Conservation (phyloP, 208 protist species). For the Crithidia sp. region DNA sequence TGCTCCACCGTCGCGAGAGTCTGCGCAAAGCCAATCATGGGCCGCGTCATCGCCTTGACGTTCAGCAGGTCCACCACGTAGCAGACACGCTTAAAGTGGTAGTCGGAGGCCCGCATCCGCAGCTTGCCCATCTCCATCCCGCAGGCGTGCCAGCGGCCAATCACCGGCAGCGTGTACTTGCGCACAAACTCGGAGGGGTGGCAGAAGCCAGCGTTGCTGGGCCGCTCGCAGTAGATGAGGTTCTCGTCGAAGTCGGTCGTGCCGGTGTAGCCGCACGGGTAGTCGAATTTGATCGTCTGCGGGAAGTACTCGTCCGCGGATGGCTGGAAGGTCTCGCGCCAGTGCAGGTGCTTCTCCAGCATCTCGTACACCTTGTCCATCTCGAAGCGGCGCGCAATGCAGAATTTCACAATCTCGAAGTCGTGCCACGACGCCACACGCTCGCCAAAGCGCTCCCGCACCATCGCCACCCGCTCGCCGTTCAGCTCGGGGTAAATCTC, state of each 20-base stretch:
- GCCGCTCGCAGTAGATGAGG: constrained; percentile 85
- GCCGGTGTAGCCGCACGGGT: constrained; percentile 74
- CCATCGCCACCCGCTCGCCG: constrained; percentile 31
- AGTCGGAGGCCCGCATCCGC: constrained; percentile 55
- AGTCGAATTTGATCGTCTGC: constrained; percentile 64
- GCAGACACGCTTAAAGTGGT: constrained; percentile 71
- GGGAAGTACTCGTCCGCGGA: constrained; percentile 80
- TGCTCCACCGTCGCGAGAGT: constrained; percentile 78
- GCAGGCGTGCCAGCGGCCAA: constrained; percentile 72
- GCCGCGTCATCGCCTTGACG: constrained; percentile 63
- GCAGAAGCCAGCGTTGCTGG: constrained; percentile 68
- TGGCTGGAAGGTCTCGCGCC: constrained; percentile 65
- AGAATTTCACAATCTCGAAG: constrained; percentile 87
- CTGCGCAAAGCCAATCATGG: constrained; percentile 83
- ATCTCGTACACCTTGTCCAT: constrained; percentile 79
- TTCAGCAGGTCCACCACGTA: constrained; percentile 76
- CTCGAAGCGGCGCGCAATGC: constrained; percentile 79
- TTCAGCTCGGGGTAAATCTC: constrained; percentile 74
- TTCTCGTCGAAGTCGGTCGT: constrained; percentile 76
- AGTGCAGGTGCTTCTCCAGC: constrained; percentile 79
- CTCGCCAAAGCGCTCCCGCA: constrained; percentile 68
- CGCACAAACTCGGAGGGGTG: constrained; percentile 67
- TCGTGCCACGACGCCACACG: constrained; percentile 72
- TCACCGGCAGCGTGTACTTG: constrained; percentile 59
- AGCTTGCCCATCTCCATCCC: constrained; percentile 73